A percentile compares a stretch with the other conserved stretches of the same genome.
These are phyloP conservation scores for Peziza echinospora DNA, from an alignment of 495 filamentous ascomycete genomes.

Conservation along the genomic window DNA sequence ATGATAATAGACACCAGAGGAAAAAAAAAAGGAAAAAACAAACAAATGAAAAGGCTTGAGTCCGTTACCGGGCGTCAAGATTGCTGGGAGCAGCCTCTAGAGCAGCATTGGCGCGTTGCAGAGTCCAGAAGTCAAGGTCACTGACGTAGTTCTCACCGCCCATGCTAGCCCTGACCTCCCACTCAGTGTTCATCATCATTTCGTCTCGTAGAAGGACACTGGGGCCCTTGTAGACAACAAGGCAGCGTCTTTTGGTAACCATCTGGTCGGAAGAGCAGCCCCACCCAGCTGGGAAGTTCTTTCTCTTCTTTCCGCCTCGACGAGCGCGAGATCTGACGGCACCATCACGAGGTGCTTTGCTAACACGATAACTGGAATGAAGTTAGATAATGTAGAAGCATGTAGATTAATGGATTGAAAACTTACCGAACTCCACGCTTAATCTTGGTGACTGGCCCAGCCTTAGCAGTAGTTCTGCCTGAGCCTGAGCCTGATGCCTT, in stretches of 20 bases:
- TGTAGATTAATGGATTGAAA: too few species aligned
- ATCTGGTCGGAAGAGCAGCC: constrained; percentile 75
- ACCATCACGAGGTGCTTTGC: constrained; percentile 13
- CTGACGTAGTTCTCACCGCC: constrained; percentile 52
- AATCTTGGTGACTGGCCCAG: constrained; percentile 23
- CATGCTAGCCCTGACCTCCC: constrained; percentile 53
- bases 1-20: background rate
- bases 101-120: constrained; percentile 40
- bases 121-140: constrained; percentile 77
- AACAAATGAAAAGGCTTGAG: background rate
- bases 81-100: background rate
- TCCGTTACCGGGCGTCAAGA: background rate
- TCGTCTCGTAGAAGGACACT: constrained; percentile 90
- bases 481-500: constrained; percentile 19
- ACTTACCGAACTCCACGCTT: constrained; percentile 30
- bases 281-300: constrained; percentile 83
- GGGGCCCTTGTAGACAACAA: constrained; percentile 79
- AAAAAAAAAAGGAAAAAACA: background rate
- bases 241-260: constrained; percentile 91
- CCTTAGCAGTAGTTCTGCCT: too few species aligned
- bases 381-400: too few species aligned
- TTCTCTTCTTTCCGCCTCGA: constrained; percentile 63
- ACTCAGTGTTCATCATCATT: constrained; percentile 93
- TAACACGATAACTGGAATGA: constrained; percentile 38
- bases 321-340: constrained; percentile 27